These are phyloP conservation scores for Lophium mytilinum DNA, from an alignment of 495 filamentous ascomycete species.

Conservation along the genomic window DNA sequence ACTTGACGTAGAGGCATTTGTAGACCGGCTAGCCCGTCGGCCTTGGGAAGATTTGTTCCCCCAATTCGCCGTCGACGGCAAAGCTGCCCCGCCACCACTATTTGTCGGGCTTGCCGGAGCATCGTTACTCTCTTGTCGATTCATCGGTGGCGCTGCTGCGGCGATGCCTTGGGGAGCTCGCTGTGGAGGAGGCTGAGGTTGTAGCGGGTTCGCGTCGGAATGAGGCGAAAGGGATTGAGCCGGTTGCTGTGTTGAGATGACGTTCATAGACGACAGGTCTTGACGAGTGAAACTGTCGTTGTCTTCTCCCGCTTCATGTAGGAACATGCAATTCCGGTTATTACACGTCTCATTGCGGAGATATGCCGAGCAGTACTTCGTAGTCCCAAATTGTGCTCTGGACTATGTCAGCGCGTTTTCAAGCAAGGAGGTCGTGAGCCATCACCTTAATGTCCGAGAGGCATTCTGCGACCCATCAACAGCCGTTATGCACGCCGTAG, in stretches of 20 bases:
- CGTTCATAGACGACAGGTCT: slow-evolving; percentile 94
- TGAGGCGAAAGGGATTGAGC: slow-evolving; percentile 29
- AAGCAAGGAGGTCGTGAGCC: neutral
- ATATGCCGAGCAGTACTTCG: slow-evolving; percentile 98
- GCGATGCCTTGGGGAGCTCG: slow-evolving; percentile 40
- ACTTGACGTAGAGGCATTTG: slow-evolving; percentile 71
- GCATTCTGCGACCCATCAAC: slow-evolving; percentile 91
- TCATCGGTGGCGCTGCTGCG: slow-evolving; percentile 61
- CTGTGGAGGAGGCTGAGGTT: slow-evolving; percentile 45
- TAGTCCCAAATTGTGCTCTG: slow-evolving; percentile 92
- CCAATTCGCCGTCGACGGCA: slow-evolving; percentile 92
- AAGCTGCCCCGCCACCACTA: slow-evolving; percentile 67
- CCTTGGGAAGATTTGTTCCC: slow-evolving; percentile 69
- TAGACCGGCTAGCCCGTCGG: slow-evolving; percentile 65
- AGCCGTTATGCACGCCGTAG: slow-evolving; percentile 75
- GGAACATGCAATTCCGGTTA: slow-evolving; percentile 93
- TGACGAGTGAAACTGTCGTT: slow-evolving; percentile 94
- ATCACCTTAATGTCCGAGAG: slow-evolving; percentile 65
- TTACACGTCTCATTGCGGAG: slow-evolving; percentile 85
- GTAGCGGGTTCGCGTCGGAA: slow-evolving; percentile 35
- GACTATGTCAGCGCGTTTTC: slow-evolving; percentile 23
- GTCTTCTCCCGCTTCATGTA: slow-evolving; percentile 94
- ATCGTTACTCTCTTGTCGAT: slow-evolving; percentile 66
- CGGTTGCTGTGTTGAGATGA: slow-evolving; percentile 68
- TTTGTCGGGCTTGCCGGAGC: slow-evolving; percentile 46